Evolutionary conservation across 176 grass and related monocot species (phyloP), one percentile per base, ranked within the genome.

Genomic region (Saccharum officinarum): DNA sequence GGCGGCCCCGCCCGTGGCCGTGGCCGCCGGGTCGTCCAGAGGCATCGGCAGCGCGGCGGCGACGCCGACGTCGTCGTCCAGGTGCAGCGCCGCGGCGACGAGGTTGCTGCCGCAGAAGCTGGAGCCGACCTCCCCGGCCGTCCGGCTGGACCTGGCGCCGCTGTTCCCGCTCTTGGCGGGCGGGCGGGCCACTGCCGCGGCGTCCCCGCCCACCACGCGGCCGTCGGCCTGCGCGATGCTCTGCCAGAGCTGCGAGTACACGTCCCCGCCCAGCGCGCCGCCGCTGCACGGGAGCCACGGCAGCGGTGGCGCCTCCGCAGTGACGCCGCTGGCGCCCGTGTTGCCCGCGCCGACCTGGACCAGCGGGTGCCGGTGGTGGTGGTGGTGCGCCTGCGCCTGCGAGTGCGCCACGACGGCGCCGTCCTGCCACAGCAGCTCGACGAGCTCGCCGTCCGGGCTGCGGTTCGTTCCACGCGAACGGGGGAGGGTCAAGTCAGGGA

Each of bases 351-450:
- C 49, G n/a, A 39, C 3, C 40, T 55, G 11, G 79, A 69, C 28
- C 17, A 37, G n/a, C 66, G 65, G 77, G 0, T 4, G 45, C 26
- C 67, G 37, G 47, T 37, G 30, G 23, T 17, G 47, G 37, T 60
- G 49, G 34, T 31, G 30, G 36, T 33, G 82, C 28, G 44, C 41
- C 74, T 88, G 86, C 75, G 78, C 88, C 77, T 97, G 92, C 49
- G 80, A 84, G 39, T 95, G 96, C 79, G 82, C 86, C 28, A 96
- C 83, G 36, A 95, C 80, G 12, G 59, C 84, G 5, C 94, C 92
- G 64, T 99, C 85, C 81, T 92, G 90, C 97, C 97, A 99, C 31
- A 99, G 39, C 8, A 99, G 80, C 75, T 99, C 97, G 41, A 97
- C 69, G 10, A 99, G 82, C 71, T 94, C 97, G 64, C 88, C 64